These are phyloP conservation scores for Mucor piriformis DNA, from an alignment of 371 early-diverging fungal species.

Conservation along the genomic window DNA sequence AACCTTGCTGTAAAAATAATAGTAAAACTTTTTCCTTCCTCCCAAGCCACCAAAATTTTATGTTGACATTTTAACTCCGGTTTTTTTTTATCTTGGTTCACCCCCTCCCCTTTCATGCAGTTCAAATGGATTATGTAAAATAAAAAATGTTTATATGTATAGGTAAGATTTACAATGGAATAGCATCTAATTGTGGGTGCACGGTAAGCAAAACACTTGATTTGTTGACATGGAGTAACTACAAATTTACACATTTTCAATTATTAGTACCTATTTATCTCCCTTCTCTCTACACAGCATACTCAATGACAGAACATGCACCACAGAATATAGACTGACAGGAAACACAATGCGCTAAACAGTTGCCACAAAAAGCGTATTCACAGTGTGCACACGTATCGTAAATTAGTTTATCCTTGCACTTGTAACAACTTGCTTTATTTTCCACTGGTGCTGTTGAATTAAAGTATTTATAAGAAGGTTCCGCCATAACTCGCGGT, in stretches of 20 bases:
- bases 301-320: constrained; percentile 24
- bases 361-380: constrained; percentile 9
- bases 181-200: constrained; percentile 2
- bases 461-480: constrained; percentile 11
- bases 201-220: constrained; percentile 24
- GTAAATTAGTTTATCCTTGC: neutral
- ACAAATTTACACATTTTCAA: too few relatives aligned
- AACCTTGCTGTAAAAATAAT: neutral
- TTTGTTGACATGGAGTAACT: constrained; percentile 26
- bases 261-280: neutral
- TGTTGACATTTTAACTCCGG: neutral
- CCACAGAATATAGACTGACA: constrained; percentile 19
- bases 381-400: constrained; percentile 20
- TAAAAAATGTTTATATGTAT: neutral
- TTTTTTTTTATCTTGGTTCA: neutral
- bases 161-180: neutral
- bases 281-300: too few relatives aligned
- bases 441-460: neutral
- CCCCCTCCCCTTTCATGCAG: neutral
- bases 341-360: constrained; percentile 16
- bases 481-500: neutral
- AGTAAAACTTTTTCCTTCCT: neutral
- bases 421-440: neutral
- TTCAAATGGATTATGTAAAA: too few relatives aligned
- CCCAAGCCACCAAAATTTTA: constrained; percentile 4